A percentile compares a stretch with the other conserved stretches of the same genome.
Evolutionary conservation across 2,329 filamentous ascomycete species (phyloP).

Genomic region (Curvularia eragrostidis): DNA sequence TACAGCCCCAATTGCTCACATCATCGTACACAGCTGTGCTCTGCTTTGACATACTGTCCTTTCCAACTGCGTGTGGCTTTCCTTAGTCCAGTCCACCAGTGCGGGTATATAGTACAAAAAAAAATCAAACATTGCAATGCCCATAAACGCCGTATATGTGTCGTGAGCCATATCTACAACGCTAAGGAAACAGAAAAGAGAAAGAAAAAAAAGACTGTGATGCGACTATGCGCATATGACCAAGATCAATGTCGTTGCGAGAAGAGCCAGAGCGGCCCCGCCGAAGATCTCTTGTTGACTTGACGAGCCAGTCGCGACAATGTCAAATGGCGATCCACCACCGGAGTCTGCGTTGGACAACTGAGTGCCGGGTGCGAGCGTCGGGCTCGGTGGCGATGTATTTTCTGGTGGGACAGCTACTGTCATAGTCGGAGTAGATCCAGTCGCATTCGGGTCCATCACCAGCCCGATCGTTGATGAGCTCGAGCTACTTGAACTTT

Average conservation of each 20-base stretch:
- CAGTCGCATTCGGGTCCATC: constrained; percentile 26
- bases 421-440: constrained; percentile 16
- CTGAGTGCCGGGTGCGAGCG: constrained; percentile 36
- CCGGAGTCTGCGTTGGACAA: constrained; percentile 48
- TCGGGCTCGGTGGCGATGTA: constrained; percentile 17
- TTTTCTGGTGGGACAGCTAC: constrained; percentile 15
- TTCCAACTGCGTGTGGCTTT: background rate
- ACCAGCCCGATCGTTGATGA: constrained; percentile 18
- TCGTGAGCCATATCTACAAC: constrained; percentile 22
- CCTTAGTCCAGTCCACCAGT: constrained; percentile 6
- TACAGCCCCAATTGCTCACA: background rate
- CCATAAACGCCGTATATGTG: constrained; percentile 23
- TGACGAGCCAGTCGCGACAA: constrained; percentile 33
- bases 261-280: constrained; percentile 17
- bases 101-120: constrained; percentile 41
- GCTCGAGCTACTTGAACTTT: constrained; percentile 13
- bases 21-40: background rate
- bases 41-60: background rate
- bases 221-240: constrained; percentile 17
- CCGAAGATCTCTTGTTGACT: constrained; percentile 16
- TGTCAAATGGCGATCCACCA: constrained; percentile 57
- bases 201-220: constrained; percentile 6
- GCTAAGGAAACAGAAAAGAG: constrained; percentile 15
- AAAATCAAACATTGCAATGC: constrained; percentile 13
- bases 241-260: constrained; percentile 21